Percentiles rank a stretch among this genome's conserved stretches.
Conservation (phyloP, 2,329 filamentous ascomycete genomes). For the Reticulascus tulasneorum region DNA sequence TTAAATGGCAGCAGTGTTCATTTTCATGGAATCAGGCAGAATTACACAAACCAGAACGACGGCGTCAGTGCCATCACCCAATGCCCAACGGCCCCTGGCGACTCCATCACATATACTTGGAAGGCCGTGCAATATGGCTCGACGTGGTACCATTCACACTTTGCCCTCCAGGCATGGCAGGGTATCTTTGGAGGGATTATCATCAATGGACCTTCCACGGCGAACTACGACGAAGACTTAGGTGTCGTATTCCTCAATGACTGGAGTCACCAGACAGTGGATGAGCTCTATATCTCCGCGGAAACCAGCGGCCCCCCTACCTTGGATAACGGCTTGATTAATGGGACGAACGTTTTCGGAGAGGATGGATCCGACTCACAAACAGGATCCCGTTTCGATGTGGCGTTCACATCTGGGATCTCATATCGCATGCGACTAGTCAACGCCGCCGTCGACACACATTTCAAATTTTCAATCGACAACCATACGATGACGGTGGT, state of each 20-base stretch:
- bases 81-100: slow-evolving; percentile 47
- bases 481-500: slow-evolving; percentile 56
- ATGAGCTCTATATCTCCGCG: slow-evolving; percentile 27
- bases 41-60: slow-evolving; percentile 50
- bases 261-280: slow-evolving; percentile 47
- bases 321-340: slow-evolving; percentile 42
- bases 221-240: slow-evolving; percentile 60
- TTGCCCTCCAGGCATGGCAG: slow-evolving; percentile 43
- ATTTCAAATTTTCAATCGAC: slow-evolving; percentile 49
- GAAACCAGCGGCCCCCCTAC: slow-evolving; percentile 26
- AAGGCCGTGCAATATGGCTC: slow-evolving; percentile 51
- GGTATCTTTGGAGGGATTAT: slow-evolving; percentile 58
- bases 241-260: slow-evolving; percentile 56
- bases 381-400: slow-evolving; percentile 28
- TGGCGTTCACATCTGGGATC: slow-evolving; percentile 35
- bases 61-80: slow-evolving; percentile 49
- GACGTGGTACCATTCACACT: slow-evolving; percentile 60
- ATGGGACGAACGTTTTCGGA: slow-evolving; percentile 36
- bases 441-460: slow-evolving; percentile 40
- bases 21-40: slow-evolving; percentile 59
- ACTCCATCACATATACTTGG: slow-evolving; percentile 54
- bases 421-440: slow-evolving; percentile 45
- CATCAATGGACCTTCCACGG: slow-evolving; percentile 55
- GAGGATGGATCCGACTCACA: slow-evolving; percentile 19
- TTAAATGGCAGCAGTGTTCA: slow-evolving; percentile 59